Evolutionary conservation across 1,284 basidiomycete species (phyloP), one percentile per base, ranked within the genome.

Genomic region (Papiliotrema terrestris): DNA sequence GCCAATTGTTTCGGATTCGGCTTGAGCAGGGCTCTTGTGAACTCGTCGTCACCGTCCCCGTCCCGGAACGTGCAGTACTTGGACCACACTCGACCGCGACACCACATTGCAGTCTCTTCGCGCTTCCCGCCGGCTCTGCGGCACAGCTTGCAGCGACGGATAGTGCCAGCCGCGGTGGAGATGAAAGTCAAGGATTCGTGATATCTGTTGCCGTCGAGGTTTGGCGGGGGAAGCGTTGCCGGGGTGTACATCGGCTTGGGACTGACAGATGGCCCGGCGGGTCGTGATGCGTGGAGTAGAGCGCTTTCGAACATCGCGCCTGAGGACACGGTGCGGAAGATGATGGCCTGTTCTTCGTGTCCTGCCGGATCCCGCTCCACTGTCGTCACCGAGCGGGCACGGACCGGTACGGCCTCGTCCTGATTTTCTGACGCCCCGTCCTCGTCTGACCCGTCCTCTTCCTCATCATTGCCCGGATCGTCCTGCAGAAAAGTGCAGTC

Each of bases 61-160:
- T 48, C 45, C 9, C 11, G 14, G 47, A 57, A 62, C 15, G 52
- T 15, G 37, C 60, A 62, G 19, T 55, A 38, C 47, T 55, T 59
- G 17, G 49, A 23, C 55, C 57, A 57, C 19, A 36, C 37, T 23
- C 61, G 53, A 3, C 61, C 61, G 38, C 55, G 55, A 35, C 61
- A 62, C 53, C 52, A 60, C 48, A 43, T 50, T 15, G 61, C 53
- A 20, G 20, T 46, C 23, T 47, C 17, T 5, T 37, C 46, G 14
- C 61, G 49, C n/a, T 53, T 25, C 11, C 55, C 59, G 8, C 54
- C 55, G n/a, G 61, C 56, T 19, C 25, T 25, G 3, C 53, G 38
- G 48, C 61, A 63, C 22, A 26, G 35, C 36, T 36, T 36, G 39
- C 61, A 63, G 20, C 23, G 52, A 39, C 44, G 52, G 41, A 32